Conservation (phyloP, 1,284 basidiomycete species). For the Pseudozyma pruni region DNA sequence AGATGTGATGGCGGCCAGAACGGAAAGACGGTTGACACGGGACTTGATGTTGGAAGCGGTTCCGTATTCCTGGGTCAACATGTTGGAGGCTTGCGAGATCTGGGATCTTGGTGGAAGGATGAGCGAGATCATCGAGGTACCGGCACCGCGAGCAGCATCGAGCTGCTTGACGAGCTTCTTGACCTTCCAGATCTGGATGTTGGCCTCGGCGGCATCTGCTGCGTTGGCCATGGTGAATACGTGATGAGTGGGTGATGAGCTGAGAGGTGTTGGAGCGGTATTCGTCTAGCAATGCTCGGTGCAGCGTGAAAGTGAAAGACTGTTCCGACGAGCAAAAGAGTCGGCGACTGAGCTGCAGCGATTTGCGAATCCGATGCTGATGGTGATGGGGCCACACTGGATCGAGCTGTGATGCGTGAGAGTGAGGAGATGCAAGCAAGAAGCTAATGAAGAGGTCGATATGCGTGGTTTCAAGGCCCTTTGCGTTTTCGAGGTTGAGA, state of each 20-base stretch:
- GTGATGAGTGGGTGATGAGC: background rate
- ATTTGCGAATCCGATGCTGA: too few species aligned
- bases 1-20: slow-evolving; percentile 96
- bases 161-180: slow-evolving; percentile 78
- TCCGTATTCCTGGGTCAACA: slow-evolving; percentile 97
- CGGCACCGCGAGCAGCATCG: slow-evolving; percentile 73
- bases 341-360: too few species aligned
- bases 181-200: slow-evolving; percentile 79
- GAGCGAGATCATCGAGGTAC: slow-evolving; percentile 98
- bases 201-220: slow-evolving; percentile 48
- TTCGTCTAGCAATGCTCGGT: background rate
- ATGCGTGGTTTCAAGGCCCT: too few species aligned
- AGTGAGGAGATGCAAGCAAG: too few species aligned
- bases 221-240: slow-evolving; percentile 30
- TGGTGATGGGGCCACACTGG: too few species aligned
- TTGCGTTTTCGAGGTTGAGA: too few species aligned
- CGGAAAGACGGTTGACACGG: slow-evolving; percentile 96
- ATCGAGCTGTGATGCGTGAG: too few species aligned
- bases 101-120: slow-evolving; percentile 96
- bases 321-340: too few species aligned
- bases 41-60: slow-evolving; percentile 94
- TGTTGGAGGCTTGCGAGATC: slow-evolving; percentile 90
- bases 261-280: background rate
- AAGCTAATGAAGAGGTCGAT: too few species aligned
- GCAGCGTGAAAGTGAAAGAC: too few species aligned